Percentiles rank a stretch among this genome's conserved stretches.
Evolutionary conservation across 495 filamentous ascomycete genomes (phyloP).

Genomic region (Tirmania nivea): DNA sequence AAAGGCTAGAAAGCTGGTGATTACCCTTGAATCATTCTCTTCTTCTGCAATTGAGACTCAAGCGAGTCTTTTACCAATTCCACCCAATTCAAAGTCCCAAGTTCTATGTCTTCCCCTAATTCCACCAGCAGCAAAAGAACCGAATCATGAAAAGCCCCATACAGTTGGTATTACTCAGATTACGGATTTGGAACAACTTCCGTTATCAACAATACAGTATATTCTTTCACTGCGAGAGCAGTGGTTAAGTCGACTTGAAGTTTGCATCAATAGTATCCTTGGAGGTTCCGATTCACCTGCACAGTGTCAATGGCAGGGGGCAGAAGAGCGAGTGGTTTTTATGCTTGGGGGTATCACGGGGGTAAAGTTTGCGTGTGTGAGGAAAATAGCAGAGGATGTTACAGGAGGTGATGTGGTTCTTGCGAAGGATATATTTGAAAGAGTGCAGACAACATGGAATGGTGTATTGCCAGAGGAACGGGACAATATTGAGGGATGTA

Average conservation of each 20-base stretch:
- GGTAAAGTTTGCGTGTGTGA: not conserved
- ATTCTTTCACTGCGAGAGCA: not conserved
- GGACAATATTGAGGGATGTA: not conserved
- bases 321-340: slow-evolving; percentile 3
- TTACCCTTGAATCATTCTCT: not conserved
- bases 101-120: not conserved
- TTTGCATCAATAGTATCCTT: slow-evolving; percentile 28
- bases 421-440: not conserved
- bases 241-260: not conserved
- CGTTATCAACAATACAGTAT: not conserved
- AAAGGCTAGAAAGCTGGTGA: not conserved
- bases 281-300: slow-evolving; percentile 19
- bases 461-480: not conserved
- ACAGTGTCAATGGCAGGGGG: slow-evolving; percentile 12
- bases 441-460: not conserved
- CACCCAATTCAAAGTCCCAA: not conserved
- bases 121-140: not conserved
- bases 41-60: not conserved
- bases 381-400: not conserved
- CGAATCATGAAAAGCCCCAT: not conserved
- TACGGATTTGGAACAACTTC: not conserved
- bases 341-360: slow-evolving; percentile 8
- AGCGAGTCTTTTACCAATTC: not conserved
- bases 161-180: not conserved
- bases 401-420: not conserved